A percentile compares a stretch with the other conserved stretches of the same genome.
Evolutionary conservation across 192 early-diverging fungal genomes (phyloP).

Genomic region (Thamnidium elegans): DNA sequence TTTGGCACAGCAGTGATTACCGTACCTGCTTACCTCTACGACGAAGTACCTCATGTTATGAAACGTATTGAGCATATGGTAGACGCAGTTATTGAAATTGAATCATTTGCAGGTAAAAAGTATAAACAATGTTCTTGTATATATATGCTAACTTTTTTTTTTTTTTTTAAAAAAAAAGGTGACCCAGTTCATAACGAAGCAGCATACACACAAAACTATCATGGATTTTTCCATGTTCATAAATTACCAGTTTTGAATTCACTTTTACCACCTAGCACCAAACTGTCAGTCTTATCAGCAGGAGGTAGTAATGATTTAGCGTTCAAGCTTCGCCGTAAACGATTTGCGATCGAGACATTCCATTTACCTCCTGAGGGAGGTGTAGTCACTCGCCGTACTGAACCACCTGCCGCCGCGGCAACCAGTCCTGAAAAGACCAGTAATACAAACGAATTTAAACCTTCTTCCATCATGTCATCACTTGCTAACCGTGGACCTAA

Average conservation of each 20-base stretch:
- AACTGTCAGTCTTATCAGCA: constrained; percentile 63
- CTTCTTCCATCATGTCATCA: constrained; percentile 15
- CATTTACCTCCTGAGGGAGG: constrained; percentile 93
- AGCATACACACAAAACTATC: constrained; percentile 70
- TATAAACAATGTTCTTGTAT: no score
- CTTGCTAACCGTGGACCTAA: constrained; percentile 9
- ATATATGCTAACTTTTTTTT: not conserved
- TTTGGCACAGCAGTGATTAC: constrained; percentile 76
- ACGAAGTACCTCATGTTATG: constrained; percentile 48
- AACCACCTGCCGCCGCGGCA: constrained; percentile 8
- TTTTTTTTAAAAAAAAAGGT: constrained; percentile 31
- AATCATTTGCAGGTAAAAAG: constrained; percentile 86
- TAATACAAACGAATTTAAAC: not conserved
- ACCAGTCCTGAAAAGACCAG: not conserved
- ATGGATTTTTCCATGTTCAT: constrained; percentile 85
- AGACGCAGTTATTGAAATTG: constrained; percentile 85
- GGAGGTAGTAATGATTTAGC: constrained; percentile 69
- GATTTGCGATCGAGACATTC: constrained; percentile 91
- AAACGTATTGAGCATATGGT: constrained; percentile 73
- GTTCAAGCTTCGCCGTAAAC: constrained; percentile 86
- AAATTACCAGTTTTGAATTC: constrained; percentile 79
- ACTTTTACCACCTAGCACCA: constrained; percentile 64
- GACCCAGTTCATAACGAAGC: constrained; percentile 50
- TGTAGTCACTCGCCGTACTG: constrained; percentile 59
- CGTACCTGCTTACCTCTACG: constrained; percentile 77